Evolutionary conservation across 1,139 yeast species (phyloP).

Genomic region (Hemisphaericaspora lyxosophila): DNA sequence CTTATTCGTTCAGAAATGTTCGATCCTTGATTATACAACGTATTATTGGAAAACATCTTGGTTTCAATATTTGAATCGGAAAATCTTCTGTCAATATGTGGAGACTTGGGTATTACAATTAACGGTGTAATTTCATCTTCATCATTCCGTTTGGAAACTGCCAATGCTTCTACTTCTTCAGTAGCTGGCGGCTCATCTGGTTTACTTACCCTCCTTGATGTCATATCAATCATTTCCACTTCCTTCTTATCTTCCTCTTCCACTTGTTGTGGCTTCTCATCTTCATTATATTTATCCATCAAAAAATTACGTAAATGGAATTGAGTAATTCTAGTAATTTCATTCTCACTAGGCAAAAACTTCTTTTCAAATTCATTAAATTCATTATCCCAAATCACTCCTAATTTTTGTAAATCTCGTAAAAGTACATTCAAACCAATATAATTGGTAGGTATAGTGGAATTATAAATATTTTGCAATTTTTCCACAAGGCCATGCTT

Average conservation of each 20-base stretch:
- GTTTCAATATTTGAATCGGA: conserved; percentile 13
- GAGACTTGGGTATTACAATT: conserved; percentile 1
- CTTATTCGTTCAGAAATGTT: conserved; percentile 16
- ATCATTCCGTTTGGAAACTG: too few species aligned
- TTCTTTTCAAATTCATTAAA: conserved; percentile 78
- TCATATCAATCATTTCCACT: conserved; percentile 11
- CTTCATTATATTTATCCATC: conserved; percentile 47
- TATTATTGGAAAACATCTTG: conserved; percentile 13
- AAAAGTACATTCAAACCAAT: conserved; percentile 68
- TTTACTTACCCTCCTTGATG: background rate
- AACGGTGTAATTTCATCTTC: background rate
- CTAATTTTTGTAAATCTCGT: conserved; percentile 73
- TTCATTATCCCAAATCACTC: conserved; percentile 85
- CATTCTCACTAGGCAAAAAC: conserved; percentile 89
- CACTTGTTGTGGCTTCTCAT: too few species aligned
- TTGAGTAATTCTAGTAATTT: conserved; percentile 87
- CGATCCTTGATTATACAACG: conserved; percentile 14
- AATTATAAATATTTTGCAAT: conserved; percentile 54
- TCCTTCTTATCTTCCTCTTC: conserved; percentile 11
- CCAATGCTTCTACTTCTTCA: too few species aligned
- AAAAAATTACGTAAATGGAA: conserved; percentile 80
- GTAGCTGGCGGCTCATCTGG: too few species aligned
- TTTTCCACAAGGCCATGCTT: conserved; percentile 41
- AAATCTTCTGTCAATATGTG: conserved; percentile 5
- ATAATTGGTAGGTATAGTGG: conserved; percentile 63